Evolutionary conservation across 306 rosid genomes (phyloP).

Genomic region (Sesbania bispinosa): DNA sequence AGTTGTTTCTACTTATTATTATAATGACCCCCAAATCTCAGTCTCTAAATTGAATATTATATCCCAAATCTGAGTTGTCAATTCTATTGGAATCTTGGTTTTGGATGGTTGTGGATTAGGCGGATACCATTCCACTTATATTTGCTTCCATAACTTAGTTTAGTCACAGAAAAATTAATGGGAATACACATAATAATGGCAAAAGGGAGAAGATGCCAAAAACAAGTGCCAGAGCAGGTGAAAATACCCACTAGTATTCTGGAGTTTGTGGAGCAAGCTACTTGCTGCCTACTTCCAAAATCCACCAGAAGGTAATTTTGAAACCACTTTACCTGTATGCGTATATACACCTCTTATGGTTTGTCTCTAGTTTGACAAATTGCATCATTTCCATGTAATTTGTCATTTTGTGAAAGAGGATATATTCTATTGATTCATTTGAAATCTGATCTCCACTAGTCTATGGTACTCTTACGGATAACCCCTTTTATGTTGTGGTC

Average conservation of each 20-base stretch:
- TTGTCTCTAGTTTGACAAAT: slow-evolving; percentile 24
- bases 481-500: too few species aligned
- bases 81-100: slow-evolving; percentile 46
- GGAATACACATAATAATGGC: slow-evolving; percentile 9
- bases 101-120: slow-evolving; percentile 50
- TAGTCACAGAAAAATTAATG: slow-evolving; percentile 12
- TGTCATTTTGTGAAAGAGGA: slow-evolving; percentile 22
- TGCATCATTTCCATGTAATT: slow-evolving; percentile 12
- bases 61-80: slow-evolving; percentile 28
- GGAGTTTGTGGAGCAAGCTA: slow-evolving; percentile 42
- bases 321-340: slow-evolving; percentile 19
- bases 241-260: too few species aligned
- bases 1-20: slow-evolving; percentile 4
- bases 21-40: slow-evolving; percentile 31
- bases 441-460: neutral
- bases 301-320: too few species aligned
- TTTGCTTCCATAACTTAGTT: slow-evolving; percentile 19
- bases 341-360: slow-evolving; percentile 23
- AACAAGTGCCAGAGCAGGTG: slow-evolving; percentile 41
- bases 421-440: neutral
- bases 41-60: slow-evolving; percentile 16
- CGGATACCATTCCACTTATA: slow-evolving; percentile 35
- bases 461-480: too few species aligned
- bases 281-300: slow-evolving; percentile 46
- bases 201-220: slow-evolving; percentile 32